Base-by-base conservation (phyloP, 441 rosid genomes). In the Theobroma grandiflorum region DNA sequence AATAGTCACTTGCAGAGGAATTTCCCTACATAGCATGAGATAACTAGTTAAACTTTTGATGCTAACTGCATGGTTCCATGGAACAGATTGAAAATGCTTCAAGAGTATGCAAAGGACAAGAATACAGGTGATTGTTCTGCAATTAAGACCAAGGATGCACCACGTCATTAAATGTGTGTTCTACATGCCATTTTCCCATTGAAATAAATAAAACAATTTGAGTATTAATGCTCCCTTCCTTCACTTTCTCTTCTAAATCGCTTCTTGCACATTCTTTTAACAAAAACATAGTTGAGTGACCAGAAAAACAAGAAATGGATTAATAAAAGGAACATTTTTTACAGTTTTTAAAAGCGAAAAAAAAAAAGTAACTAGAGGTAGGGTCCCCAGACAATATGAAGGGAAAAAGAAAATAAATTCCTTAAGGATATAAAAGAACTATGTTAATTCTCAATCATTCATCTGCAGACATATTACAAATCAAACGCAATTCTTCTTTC, bases 21-120 rank as follows among this genome's bases (percentile, higher is more conserved):
- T 15, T 80, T 83, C n/a, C 85, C 90, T 88, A 42, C 85, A 74
- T 57, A 70, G 22, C 64, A 61, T 0, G 73, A 78, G 33, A 37
- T 12, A 76, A 49, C 35, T 35, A 0, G 59, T 76, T 47, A 76
- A 64, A 35, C 49, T 49, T 47, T 3, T 9, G 10, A 63, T 6
- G 50, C 18, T 75, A 14, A 58, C 33, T 4, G 14, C 15, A 7
- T 31, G 10, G 10, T 31, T 45, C 31, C 0, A 16, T 18, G 40
- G 45, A 33, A 47, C 58, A 4, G 16, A 52, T 26, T 69, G 16
- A 26, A 26, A 33, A 72, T 35, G 75, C 45, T 2, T 7, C 31
- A 26, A 70, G 74, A 72, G 35, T 33, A 52, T 52, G 31, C 42
- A 16, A 16, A 16, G 59, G 31, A 50, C 18, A 16, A 52, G 16